Evolutionary conservation across 2,329 filamentous ascomycete genomes (phyloP).

Genomic region (Colletotrichum tofieldiae): DNA sequence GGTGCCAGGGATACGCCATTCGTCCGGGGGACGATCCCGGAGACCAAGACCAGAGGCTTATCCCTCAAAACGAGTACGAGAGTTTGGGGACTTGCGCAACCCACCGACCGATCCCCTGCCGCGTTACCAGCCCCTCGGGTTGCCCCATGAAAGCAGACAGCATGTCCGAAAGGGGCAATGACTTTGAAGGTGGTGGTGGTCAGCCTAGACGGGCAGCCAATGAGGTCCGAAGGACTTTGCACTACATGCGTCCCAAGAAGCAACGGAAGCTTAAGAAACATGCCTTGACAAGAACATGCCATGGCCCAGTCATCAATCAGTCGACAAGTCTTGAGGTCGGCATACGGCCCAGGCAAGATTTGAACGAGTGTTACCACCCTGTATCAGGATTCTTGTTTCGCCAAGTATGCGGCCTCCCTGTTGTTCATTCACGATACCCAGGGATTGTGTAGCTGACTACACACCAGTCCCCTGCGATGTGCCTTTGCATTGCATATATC

Average conservation of each 20-base stretch:
- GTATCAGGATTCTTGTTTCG: not conserved
- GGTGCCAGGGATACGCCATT: not conserved
- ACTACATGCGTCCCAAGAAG: not conserved
- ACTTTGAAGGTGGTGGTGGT: not conserved
- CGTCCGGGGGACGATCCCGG: not conserved
- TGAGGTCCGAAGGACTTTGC: not conserved
- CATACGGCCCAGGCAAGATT: not conserved
- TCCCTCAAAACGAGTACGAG: not conserved
- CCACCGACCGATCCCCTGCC: not conserved
- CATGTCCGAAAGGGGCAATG: not conserved
- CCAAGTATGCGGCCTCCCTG: not conserved
- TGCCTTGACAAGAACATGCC: not conserved
- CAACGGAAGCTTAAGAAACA: not conserved
- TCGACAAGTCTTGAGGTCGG: not conserved
- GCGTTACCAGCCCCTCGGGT: not conserved
- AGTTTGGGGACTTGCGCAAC: not conserved
- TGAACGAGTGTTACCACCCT: not conserved
- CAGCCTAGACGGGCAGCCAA: not conserved
- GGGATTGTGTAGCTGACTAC: not conserved
- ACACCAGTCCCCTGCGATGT: not conserved
- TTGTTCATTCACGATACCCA: not conserved
- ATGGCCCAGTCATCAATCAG: not conserved
- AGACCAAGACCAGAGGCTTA: not conserved
- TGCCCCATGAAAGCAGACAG: not conserved
- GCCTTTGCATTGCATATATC: not conserved